phyloP scores from a whole-genome alignment of 73 alveolate species.

The Paramecium caudatum region DNA sequence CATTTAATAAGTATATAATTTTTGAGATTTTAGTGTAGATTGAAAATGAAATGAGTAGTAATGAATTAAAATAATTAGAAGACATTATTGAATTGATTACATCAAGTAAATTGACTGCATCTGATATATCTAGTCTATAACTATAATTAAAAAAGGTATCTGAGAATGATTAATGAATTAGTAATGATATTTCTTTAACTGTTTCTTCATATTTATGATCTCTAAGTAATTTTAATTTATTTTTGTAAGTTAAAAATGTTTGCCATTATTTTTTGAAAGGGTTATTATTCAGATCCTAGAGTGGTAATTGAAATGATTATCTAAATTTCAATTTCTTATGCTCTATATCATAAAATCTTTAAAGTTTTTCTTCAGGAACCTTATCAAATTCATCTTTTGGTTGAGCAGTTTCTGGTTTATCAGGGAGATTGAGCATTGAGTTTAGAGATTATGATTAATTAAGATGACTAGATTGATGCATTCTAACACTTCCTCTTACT shows the following conservation, averaged over 20 bases:
- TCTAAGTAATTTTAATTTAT: background rate
- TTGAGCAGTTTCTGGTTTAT: background rate
- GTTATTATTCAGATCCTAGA: background rate
- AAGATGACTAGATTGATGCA: background rate
- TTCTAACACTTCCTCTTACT: constrained; percentile 7
- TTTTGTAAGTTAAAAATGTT: constrained; percentile 1
- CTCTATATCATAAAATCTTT: background rate
- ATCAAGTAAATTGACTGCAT: no score
- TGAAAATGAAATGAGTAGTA: no score
- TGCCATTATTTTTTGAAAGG: constrained; percentile 27
- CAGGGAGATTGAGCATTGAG: background rate
- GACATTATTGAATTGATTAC: no score
- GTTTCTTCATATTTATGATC: constrained; percentile 36
- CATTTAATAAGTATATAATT: no score
- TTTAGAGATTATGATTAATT: background rate
- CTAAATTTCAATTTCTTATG: background rate
- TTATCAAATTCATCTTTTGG: background rate
- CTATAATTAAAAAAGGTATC: no score
- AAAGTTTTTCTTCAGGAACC: background rate
- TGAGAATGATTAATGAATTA: no score
- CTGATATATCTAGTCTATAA: no score
- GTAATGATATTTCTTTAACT: constrained; percentile 16
- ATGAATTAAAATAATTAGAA: no score
- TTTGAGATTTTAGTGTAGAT: no score
- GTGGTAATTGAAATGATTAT: background rate